Base-by-base conservation (phyloP, 768 basidiomycete genomes). In the Pleurotus ostreatus region DNA sequence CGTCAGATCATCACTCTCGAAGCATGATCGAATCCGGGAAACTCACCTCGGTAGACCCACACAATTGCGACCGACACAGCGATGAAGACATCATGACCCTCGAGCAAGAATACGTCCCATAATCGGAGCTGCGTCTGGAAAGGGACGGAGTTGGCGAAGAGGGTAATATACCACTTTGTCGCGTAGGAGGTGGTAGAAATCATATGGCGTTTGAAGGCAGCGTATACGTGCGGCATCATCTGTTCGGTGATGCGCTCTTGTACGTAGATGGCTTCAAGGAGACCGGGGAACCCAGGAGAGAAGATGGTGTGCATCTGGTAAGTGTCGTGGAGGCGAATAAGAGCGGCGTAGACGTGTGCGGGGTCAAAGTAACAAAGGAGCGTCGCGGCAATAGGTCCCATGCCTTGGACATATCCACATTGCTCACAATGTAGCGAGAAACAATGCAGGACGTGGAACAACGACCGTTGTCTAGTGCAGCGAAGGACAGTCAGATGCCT, bases 91-190 rank as follows among this genome's bases (percentile, higher is more conserved):
- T 99, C 96, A 62, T 84, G 80, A 8, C 97, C 97, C 59, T 98
- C 96, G 18, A 95, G 71, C 46, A 97, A 74, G 65, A 97, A 91
- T 9, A 83, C 92, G 67, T 99, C 97, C 96, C 96, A 99, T 26
- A 99, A 67, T 59, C 97, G 80, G 23, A 98, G 73, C 73, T 98
- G 94, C 46, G 89, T 93, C 70, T 95, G 92, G 69, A 96, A 98
- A 20, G 96, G 94, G 43, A 99, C 88, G 0, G 92, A 91, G 66
- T 96, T 97, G 49, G 94, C 85, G 65, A 98, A 99, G 12, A 98
- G 76, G 2, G 97, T 98, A 70, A 99, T 98, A 68, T 98, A 99
- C 97, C 97, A 98, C 71, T 98, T 98, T 1, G 96, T 98, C 23
- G 94, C 94, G 72, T 96, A 99, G 16, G 92, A 85, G 25, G 94